A percentile compares a stretch with the other conserved stretches of the same genome.
phyloP scores from a whole-genome alignment of 768 basidiomycete genomes.

The Baorangia bicolor region DNA sequence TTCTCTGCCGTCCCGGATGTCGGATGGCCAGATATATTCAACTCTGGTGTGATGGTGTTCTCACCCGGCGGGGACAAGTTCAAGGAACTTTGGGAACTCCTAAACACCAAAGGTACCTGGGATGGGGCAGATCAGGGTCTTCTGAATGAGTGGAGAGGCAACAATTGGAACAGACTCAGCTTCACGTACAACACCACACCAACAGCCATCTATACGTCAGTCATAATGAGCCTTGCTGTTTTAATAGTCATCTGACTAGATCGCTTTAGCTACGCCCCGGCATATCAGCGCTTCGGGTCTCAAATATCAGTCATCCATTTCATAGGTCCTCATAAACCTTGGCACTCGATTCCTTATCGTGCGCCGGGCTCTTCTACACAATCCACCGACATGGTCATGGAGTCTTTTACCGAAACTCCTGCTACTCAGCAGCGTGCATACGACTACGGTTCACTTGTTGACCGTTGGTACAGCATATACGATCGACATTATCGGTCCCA shows the following conservation, averaged over 20 bases:
- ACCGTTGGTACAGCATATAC: conserved; percentile 90
- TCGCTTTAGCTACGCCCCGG: conserved; percentile 82
- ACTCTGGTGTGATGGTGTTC: conserved; percentile 92
- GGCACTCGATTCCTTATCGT: conserved; percentile 73
- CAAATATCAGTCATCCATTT: conserved; percentile 88
- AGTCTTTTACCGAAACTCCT: conserved; percentile 16
- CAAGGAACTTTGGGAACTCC: conserved; percentile 62
- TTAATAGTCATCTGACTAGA: conserved; percentile 27
- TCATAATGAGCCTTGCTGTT: conserved; percentile 26
- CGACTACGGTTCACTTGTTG: conserved; percentile 77
- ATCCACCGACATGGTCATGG: conserved; percentile 33
- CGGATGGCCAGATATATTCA: conserved; percentile 99
- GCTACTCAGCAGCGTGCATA: conserved; percentile 49
- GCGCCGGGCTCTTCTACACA: conserved; percentile 48
- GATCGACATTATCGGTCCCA: conserved; percentile 81
- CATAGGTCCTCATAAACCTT: conserved; percentile 95
- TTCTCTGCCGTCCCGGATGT: conserved; percentile 96
- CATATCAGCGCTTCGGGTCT: conserved; percentile 90
- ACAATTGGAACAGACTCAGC: conserved; percentile 89
- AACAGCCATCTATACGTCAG: conserved; percentile 93
- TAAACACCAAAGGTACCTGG: conserved; percentile 83
- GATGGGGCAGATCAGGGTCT: conserved; percentile 99
- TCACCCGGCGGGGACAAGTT: conserved; percentile 84
- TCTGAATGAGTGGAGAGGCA: conserved; percentile 91
- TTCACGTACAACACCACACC: conserved; percentile 99